Evolutionary conservation across 441 rosid genomes (phyloP).

Genomic region (Sinapis alba): DNA sequence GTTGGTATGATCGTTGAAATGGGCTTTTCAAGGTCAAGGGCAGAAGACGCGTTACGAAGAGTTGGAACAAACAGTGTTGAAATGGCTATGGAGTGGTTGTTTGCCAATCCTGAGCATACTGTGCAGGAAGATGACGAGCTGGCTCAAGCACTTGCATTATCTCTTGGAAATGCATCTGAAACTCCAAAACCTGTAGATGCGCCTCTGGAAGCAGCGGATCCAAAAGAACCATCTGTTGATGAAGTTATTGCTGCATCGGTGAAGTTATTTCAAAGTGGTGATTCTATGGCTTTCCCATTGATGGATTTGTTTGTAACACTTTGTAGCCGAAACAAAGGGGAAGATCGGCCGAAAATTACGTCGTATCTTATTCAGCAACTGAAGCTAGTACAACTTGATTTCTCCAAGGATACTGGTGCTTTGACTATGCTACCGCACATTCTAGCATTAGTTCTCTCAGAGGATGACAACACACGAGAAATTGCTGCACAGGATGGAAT

Average conservation of each 20-base stretch:
- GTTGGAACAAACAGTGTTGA: slow-evolving; percentile 98
- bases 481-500: slow-evolving; percentile 85
- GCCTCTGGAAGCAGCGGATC: slow-evolving; percentile 54
- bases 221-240: slow-evolving; percentile 71
- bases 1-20: slow-evolving; percentile 92
- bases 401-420: slow-evolving; percentile 69
- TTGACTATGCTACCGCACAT: slow-evolving; percentile 85
- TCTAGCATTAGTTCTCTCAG: slow-evolving; percentile 78
- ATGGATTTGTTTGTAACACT: slow-evolving; percentile 90
- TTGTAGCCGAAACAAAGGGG: slow-evolving; percentile 86
- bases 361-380: slow-evolving; percentile 87
- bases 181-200: slow-evolving; percentile 75
- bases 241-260: slow-evolving; percentile 83
- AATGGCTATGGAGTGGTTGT: slow-evolving; percentile 98
- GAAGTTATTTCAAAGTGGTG: slow-evolving; percentile 81
- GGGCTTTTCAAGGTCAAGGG: slow-evolving; percentile 99
- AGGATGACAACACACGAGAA: slow-evolving; percentile 80
- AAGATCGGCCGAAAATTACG: slow-evolving; percentile 71
- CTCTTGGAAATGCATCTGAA: slow-evolving; percentile 93
- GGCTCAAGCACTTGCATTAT: slow-evolving; percentile 95
- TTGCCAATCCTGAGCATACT: slow-evolving; percentile 87
- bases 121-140: slow-evolving; percentile 99
- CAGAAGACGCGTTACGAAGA: slow-evolving; percentile 90
- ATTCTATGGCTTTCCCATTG: slow-evolving; percentile 77
- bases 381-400: slow-evolving; percentile 75